Conservation (phyloP, 352 stramenopile genomes). For the Globisporangium iwayamae region DNA sequence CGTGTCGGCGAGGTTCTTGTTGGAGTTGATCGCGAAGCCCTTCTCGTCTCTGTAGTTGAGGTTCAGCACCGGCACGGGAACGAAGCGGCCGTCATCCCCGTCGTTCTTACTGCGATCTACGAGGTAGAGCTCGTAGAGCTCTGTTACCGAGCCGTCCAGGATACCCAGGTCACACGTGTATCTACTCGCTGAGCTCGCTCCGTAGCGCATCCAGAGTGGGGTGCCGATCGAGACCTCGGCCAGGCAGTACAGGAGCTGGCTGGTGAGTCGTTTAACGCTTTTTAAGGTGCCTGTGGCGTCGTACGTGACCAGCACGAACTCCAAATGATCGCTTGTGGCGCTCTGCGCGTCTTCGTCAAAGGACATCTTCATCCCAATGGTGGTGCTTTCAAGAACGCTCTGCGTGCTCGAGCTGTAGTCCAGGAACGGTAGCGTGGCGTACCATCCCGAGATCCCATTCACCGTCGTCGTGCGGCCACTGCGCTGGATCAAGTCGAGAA, state of each 20-base stretch:
- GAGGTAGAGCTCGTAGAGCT: slow-evolving; percentile 91
- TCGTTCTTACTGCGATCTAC: slow-evolving; percentile 71
- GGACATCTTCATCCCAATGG: slow-evolving; percentile 87
- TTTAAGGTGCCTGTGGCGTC: slow-evolving; percentile 86
- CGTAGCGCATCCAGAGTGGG: slow-evolving; percentile 81
- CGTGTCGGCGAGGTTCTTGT: slow-evolving; percentile 44
- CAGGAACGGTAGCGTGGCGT: slow-evolving; percentile 87
- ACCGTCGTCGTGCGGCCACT: slow-evolving; percentile 38
- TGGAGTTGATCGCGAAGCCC: slow-evolving; percentile 75
- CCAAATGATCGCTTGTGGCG: slow-evolving; percentile 57
- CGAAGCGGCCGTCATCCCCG: slow-evolving; percentile 45
- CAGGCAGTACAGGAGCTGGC: slow-evolving; percentile 83
- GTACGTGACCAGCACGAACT: slow-evolving; percentile 87
- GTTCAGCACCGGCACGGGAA: slow-evolving; percentile 88
- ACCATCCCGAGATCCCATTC: slow-evolving; percentile 62
- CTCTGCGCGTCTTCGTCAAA: slow-evolving; percentile 54
- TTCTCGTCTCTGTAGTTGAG: slow-evolving; percentile 74
- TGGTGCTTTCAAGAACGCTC: slow-evolving; percentile 56
- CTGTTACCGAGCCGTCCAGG: slow-evolving; percentile 39
- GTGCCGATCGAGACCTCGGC: slow-evolving; percentile 10
- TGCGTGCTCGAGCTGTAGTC: slow-evolving; percentile 61
- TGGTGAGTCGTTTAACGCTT: slow-evolving; percentile 57
- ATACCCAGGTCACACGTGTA: slow-evolving; percentile 69
- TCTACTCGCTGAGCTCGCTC: slow-evolving; percentile 44
- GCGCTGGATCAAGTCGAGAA: slow-evolving; percentile 74